Percentiles rank a stretch among this genome's conserved stretches.
Evolutionary conservation across 352 stramenopile genomes (phyloP).

Genomic region (Globisporangium solare): DNA sequence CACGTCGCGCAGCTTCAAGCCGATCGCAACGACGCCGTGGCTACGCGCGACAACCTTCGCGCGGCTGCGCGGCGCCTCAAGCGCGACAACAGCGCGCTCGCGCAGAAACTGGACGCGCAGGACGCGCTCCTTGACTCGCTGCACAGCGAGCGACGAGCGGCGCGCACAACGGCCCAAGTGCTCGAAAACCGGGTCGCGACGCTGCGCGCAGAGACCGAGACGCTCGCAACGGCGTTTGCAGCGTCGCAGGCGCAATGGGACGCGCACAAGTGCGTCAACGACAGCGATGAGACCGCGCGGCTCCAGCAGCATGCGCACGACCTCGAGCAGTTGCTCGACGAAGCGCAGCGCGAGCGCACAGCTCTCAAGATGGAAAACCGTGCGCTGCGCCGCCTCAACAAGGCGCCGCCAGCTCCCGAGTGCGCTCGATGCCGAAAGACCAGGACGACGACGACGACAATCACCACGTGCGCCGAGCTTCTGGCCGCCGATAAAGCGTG

Average conservation of each 20-base stretch:
- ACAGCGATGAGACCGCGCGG: not conserved
- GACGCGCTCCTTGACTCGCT: slow-evolving; percentile 3
- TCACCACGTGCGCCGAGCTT: slow-evolving; percentile 10
- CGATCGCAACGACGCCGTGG: slow-evolving; percentile 8
- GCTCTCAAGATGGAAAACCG: slow-evolving; percentile 36
- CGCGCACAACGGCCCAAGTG: slow-evolving; percentile 8
- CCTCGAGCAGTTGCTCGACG: slow-evolving; percentile 26
- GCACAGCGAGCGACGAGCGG: slow-evolving; percentile 4
- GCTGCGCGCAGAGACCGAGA: slow-evolving; percentile 13
- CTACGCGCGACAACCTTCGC: slow-evolving; percentile 16
- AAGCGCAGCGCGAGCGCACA: slow-evolving; percentile 26
- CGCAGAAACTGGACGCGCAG: slow-evolving; percentile 9
- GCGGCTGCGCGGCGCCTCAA: slow-evolving; percentile 7
- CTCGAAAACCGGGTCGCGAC: slow-evolving; percentile 14
- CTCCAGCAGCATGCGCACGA: slow-evolving; percentile 12
- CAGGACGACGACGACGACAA: not conserved
- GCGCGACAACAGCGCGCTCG: slow-evolving; percentile 15
- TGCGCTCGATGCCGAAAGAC: slow-evolving; percentile 7
- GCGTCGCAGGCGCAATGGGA: not conserved
- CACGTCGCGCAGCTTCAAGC: slow-evolving; percentile 13
- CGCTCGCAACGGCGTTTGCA: slow-evolving; percentile 2
- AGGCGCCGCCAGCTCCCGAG: not conserved
- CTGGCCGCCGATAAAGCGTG: slow-evolving; percentile 7
- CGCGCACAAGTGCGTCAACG: not conserved
- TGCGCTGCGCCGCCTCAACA: slow-evolving; percentile 18